Percentiles rank a stretch among this genome's conserved stretches.
These are phyloP conservation scores for Gamsiella multidivaricata DNA, from an alignment of 192 early-diverging fungal species.

Conservation along the genomic window DNA sequence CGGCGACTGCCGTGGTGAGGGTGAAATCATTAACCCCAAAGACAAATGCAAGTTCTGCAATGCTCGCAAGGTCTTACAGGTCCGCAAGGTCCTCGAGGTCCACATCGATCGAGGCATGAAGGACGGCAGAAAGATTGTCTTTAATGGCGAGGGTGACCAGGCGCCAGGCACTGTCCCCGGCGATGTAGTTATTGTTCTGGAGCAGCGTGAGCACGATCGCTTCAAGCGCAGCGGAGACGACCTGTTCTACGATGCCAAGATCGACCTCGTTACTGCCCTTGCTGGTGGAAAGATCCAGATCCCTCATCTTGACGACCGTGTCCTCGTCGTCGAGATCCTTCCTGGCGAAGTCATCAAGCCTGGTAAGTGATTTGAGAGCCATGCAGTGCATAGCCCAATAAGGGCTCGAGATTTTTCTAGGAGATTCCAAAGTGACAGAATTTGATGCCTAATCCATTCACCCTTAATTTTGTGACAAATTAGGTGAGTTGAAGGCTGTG, in stretches of 20 bases:
- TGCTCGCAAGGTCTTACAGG: slow-evolving; percentile 86
- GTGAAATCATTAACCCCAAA: slow-evolving; percentile 91
- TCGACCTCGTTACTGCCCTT: slow-evolving; percentile 94
- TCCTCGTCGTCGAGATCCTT: slow-evolving; percentile 87
- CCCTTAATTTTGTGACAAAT: slow-evolving; percentile 20
- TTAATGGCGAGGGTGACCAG: slow-evolving; percentile 97
- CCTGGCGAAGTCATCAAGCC: slow-evolving; percentile 97
- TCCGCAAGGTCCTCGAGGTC: slow-evolving; percentile 98
- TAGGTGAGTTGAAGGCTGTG: slow-evolving; percentile 83
- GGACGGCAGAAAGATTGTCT: slow-evolving; percentile 95
- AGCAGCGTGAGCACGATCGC: slow-evolving; percentile 93
- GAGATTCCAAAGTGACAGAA: slow-evolving; percentile 3
- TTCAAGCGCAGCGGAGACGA: slow-evolving; percentile 96
- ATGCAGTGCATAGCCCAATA: slow-evolving; percentile 7
- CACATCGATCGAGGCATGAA: slow-evolving; percentile 98
- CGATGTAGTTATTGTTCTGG: slow-evolving; percentile 96
- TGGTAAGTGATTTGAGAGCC: slow-evolving; percentile 57
- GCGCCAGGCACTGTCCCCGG: slow-evolving; percentile 94
- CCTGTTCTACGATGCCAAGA: slow-evolving; percentile 90
- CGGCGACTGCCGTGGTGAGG: slow-evolving; percentile 88
- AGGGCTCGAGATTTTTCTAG: slow-evolving; percentile 6
- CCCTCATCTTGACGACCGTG: slow-evolving; percentile 92
- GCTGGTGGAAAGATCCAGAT: slow-evolving; percentile 95
- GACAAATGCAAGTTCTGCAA: slow-evolving; percentile 91
- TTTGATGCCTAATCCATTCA: not conserved